Conservation (phyloP, 2,329 filamentous ascomycete genomes). For the Fusarium praegraminearum region DNA sequence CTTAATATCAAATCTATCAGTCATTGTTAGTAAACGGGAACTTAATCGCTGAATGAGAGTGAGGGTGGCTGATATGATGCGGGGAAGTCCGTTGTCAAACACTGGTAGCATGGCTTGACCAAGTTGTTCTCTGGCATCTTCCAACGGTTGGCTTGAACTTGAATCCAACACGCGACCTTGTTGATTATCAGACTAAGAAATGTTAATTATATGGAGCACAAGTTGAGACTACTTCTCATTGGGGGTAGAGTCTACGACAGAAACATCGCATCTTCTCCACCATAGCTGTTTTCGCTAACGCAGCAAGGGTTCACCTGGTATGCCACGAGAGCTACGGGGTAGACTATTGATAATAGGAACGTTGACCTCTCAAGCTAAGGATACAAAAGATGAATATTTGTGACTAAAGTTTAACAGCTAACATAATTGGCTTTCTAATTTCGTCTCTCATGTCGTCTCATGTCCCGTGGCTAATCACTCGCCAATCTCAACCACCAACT, state of each 20-base stretch:
- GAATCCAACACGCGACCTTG: not conserved
- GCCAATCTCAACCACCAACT: constrained; percentile 56
- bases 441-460: not conserved
- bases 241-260: not conserved
- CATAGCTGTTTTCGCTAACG: not conserved
- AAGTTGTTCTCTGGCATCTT: not conserved
- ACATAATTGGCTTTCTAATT: not conserved
- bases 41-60: not conserved
- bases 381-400: not conserved
- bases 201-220: not conserved
- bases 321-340: not conserved
- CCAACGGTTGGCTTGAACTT: not conserved
- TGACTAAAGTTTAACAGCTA: too few relatives aligned
- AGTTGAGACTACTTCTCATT: not conserved
- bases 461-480: constrained; percentile 37
- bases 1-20: not conserved
- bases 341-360: not conserved
- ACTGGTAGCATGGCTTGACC: not conserved
- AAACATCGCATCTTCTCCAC: not conserved
- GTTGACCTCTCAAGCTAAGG: not conserved
- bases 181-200: not conserved
- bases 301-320: not conserved
- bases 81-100: not conserved
- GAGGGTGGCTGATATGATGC: not conserved
- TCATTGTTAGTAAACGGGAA: not conserved